Evolutionary conservation across 1,284 basidiomycete species (phyloP).

Genomic region (Pyrrhoderma lamaoense): DNA sequence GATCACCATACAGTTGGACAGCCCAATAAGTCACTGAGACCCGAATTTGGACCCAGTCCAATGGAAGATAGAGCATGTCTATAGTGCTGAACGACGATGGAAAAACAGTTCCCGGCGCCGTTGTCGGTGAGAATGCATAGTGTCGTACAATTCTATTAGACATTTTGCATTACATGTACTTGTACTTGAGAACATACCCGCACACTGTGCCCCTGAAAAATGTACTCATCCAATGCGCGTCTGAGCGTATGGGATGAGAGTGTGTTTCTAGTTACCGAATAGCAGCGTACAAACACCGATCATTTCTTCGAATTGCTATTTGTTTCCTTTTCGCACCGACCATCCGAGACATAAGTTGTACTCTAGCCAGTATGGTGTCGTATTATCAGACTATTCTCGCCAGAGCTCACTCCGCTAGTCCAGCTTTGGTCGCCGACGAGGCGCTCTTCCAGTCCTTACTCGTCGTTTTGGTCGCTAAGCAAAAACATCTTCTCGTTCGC

Average conservation of each 20-base stretch:
- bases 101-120: background rate
- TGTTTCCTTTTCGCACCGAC: no score
- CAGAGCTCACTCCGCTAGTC: constrained; percentile 36
- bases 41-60: background rate
- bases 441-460: constrained; percentile 60
- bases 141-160: no score
- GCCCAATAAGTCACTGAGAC: background rate
- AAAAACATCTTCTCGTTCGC: constrained; percentile 55
- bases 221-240: no score
- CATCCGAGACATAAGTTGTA: no score
- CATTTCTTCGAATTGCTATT: no score
- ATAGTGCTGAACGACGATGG: constrained; percentile 1
- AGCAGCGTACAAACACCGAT: no score
- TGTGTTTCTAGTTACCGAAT: no score
- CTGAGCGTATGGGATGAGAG: no score
- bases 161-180: no score
- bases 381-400: constrained; percentile 48
- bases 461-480: constrained; percentile 52
- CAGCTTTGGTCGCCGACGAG: constrained; percentile 36
- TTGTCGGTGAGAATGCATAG: no score
- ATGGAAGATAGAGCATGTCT: background rate
- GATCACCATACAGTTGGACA: background rate
- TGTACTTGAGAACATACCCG: no score
- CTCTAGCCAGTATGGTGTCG: constrained; percentile 18
- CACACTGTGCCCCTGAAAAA: no score